Conservation (phyloP, 192 early-diverging fungal genomes). For the Allomyces arbusculus region DNA sequence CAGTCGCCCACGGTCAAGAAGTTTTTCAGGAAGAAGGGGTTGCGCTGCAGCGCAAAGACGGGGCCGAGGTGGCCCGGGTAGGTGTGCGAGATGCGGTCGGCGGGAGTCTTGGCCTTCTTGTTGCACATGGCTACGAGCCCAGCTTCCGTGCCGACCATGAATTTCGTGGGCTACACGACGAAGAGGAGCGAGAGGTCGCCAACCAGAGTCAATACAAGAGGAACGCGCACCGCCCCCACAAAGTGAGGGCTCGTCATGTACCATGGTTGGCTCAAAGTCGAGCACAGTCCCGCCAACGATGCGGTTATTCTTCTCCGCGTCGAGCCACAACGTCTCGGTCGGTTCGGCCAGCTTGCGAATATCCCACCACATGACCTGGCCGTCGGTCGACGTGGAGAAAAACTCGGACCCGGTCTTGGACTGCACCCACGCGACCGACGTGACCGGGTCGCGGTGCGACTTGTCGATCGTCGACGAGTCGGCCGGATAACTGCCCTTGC, state of each 20-base stretch:
- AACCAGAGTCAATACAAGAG: no score
- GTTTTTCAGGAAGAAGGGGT: conserved; percentile 43
- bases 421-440: conserved; percentile 33
- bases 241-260: conserved; percentile 2
- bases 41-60: conserved; percentile 17
- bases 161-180: conserved; percentile 31
- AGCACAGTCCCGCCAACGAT: conserved; percentile 36
- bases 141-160: conserved; percentile 41
- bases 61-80: conserved; percentile 38
- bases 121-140: conserved; percentile 42
- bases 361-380: conserved; percentile 42
- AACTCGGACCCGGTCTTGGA: conserved; percentile 38
- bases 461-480: conserved; percentile 34
- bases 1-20: conserved; percentile 40
- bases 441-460: conserved; percentile 36
- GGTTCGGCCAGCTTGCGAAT: conserved; percentile 36
- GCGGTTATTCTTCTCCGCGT: conserved; percentile 42
- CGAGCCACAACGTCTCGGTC: conserved; percentile 27
- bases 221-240: not conserved
- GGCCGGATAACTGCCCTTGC: conserved; percentile 34
- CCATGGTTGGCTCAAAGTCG: conserved; percentile 44
- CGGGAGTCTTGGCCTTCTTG: conserved; percentile 38
- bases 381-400: conserved; percentile 37
- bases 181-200: no score
- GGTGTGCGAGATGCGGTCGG: conserved; percentile 34